Base-by-base conservation (phyloP, 176 grass and related monocot species). In the Oryza australiensis region DNA sequence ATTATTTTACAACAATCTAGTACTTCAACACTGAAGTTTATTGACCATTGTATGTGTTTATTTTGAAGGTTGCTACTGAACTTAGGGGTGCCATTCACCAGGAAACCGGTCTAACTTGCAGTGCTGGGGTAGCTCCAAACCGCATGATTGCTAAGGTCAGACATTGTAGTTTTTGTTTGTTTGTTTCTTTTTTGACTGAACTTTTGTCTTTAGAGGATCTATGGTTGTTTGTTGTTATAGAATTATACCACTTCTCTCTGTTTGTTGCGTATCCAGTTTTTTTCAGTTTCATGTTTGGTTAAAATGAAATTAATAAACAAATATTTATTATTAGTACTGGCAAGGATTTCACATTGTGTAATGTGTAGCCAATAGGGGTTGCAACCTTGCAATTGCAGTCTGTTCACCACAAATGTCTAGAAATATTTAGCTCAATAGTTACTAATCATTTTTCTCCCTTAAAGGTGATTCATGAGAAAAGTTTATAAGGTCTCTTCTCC, bases 101-200 rank as follows among this genome's bases (percentile, higher is more conserved):
- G 38, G 90, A 95, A 87, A 98, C 95, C 75, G 95, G 95, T 77
- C 76, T 98, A 82, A 98, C 95, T 29, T 98, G 95, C 86, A 91
- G 95, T 88, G 92, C 88, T 65, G 95, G 95, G 22, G 90, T 91
- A 60, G 95, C 88, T 75, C 90, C 95, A 71, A 98, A 98, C 84
- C 90, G 92, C 40, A 86, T 95, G 95, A 91, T 98, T 76, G 88
- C 92, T 16, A 98, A 98, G 88, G 95, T 98, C 69, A 38, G 78
- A 82, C 7, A 15, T 66, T 42, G 18, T 75, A 41, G 67, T 59
- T 65, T 43, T 66, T 72, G 3, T 46, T 74, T 23, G 23, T 15
- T 43, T 70, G 10, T 68, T 40, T 49, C 23, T 46, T 34, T 13
- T 46, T 5, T 15, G 43, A 14, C 48, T 65, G 26, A 70, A 82